Evolutionary conservation across 2,329 filamentous ascomycete species (phyloP).

Genomic region (Ascochyta viciae-villosae): DNA sequence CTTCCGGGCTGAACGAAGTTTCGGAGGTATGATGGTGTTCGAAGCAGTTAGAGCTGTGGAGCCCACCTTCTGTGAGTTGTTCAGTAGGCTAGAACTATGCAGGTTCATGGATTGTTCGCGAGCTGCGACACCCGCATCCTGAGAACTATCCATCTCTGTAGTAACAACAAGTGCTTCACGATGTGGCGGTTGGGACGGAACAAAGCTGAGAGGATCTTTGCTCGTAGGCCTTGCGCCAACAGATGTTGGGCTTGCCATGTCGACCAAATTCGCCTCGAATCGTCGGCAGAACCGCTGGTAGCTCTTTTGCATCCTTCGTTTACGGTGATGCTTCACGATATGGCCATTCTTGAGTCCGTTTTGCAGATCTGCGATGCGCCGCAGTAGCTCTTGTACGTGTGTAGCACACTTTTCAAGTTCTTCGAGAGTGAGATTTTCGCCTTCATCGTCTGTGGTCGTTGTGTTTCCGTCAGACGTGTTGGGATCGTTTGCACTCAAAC

Average conservation of each 20-base stretch:
- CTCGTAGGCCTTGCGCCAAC: too few relatives aligned
- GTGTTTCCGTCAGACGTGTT: conserved; percentile 32
- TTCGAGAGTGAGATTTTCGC: conserved; percentile 24
- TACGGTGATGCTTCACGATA: conserved; percentile 3
- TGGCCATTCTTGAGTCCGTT: conserved; percentile 13
- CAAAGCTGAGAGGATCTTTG: too few relatives aligned
- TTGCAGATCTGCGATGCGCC: conserved; percentile 28
- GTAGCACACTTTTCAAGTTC: conserved; percentile 32
- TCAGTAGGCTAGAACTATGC: too few relatives aligned
- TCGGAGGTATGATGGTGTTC: too few relatives aligned
- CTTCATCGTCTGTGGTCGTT: conserved; percentile 27
- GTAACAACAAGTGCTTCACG: too few relatives aligned
- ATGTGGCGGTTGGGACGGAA: too few relatives aligned
- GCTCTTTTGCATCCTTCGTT: conserved; percentile 26
- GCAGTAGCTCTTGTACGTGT: conserved; percentile 33
- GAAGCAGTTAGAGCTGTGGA: too few relatives aligned
- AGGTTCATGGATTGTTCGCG: too few relatives aligned
- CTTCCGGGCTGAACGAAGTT: too few relatives aligned
- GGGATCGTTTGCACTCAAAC: conserved; percentile 12
- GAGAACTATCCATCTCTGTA: too few relatives aligned
- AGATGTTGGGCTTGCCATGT: not conserved
- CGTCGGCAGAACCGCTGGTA: conserved; percentile 35
- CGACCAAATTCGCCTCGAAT: conserved; percentile 26
- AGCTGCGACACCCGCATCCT: too few relatives aligned
- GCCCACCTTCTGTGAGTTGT: too few relatives aligned